Conservation (phyloP, 2,329 filamentous ascomycete genomes). For the Capronia coronata region DNA sequence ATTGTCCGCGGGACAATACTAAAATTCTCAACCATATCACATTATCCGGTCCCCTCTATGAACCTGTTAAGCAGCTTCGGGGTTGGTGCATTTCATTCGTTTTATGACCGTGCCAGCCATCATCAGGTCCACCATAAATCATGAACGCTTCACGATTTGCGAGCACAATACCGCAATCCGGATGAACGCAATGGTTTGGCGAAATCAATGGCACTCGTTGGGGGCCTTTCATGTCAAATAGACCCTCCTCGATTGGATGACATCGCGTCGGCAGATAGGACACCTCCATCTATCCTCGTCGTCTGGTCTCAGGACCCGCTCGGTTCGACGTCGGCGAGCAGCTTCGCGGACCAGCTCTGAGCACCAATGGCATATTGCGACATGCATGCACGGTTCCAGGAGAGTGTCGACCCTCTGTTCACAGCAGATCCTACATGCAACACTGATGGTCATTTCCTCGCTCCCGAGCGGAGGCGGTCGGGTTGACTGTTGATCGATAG, state of each 20-base stretch:
- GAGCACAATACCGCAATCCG: too few species aligned
- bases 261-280: constrained; percentile 21
- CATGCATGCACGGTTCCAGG: constrained; percentile 26
- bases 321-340: constrained; percentile 7
- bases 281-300: constrained; percentile 15
- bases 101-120: too few species aligned
- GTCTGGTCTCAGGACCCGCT: neutral
- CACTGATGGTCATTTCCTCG: constrained; percentile 24
- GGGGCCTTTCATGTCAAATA: constrained; percentile 8
- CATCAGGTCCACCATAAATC: too few species aligned
- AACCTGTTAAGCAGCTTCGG: too few species aligned
- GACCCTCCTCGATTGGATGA: constrained; percentile 15
- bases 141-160: too few species aligned
- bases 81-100: too few species aligned
- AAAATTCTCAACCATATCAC: too few species aligned
- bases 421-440: constrained; percentile 25
- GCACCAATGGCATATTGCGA: constrained; percentile 27
- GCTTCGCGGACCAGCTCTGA: constrained; percentile 14
- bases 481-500: constrained; percentile 22
- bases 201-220: neutral
- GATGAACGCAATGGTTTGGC: too few species aligned
- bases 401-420: constrained; percentile 27
- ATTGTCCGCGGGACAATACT: too few species aligned
- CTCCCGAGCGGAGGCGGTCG: constrained; percentile 15
- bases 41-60: too few species aligned